A percentile compares a stretch with the other conserved stretches of the same genome.
phyloP scores from a whole-genome alignment of 164 flowering plant species.

The Vitis amurensis region DNA sequence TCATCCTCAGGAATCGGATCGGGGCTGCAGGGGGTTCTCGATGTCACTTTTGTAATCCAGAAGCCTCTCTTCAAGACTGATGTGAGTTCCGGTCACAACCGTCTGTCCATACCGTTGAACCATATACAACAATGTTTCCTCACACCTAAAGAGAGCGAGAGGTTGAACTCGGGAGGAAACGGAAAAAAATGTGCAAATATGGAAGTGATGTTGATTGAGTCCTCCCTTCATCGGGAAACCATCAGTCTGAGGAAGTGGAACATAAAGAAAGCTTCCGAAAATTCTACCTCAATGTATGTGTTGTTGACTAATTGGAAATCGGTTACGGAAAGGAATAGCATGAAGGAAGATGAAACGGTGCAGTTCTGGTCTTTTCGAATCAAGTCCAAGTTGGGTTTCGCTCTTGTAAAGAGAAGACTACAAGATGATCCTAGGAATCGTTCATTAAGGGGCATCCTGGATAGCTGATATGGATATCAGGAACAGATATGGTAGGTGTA shows the following conservation, averaged over 20 bases:
- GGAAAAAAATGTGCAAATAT: neutral
- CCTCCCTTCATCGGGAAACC: neutral
- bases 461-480: no score
- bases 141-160: no score
- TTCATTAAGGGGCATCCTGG: no score
- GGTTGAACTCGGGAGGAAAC: no score
- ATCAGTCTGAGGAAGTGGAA: neutral
- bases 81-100: neutral
- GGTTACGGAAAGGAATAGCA: neutral
- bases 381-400: neutral
- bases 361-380: neutral
- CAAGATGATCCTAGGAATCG: no score
- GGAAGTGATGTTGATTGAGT: neutral
- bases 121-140: no score
- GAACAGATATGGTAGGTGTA: no score
- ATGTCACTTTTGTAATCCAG: neutral
- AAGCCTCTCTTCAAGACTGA: neutral
- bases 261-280: neutral
- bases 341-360: neutral
- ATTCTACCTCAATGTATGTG: neutral
- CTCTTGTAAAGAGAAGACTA: neutral
- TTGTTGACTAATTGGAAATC: neutral
- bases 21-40: neutral
- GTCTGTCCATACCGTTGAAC: neutral
- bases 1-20: no score